phyloP scores from a whole-genome alignment of 805 yeast genomes.

The Pichia cabralensis region DNA sequence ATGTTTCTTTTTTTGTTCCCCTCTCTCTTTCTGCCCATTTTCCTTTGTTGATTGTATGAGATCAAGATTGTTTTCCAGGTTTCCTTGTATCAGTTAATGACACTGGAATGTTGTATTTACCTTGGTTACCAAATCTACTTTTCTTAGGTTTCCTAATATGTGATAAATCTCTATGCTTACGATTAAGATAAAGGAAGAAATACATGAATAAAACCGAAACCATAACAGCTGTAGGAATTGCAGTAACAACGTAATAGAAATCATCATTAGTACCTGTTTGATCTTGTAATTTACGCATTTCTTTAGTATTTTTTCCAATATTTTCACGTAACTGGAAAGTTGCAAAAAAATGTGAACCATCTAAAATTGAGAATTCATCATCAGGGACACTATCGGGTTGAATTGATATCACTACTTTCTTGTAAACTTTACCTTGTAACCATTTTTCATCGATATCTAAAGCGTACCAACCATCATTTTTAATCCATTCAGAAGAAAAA shows the following conservation, averaged over 20 bases:
- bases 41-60: too few relatives aligned
- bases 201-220: slow-evolving; percentile 56
- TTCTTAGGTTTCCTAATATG: slow-evolving; percentile 30
- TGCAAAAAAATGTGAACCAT: slow-evolving; percentile 32
- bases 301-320: slow-evolving; percentile 36
- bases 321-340: slow-evolving; percentile 42
- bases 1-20: neutral
- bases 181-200: slow-evolving; percentile 47
- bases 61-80: slow-evolving; percentile 13
- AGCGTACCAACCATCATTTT: slow-evolving; percentile 54
- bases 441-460: slow-evolving; percentile 53
- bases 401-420: slow-evolving; percentile 52
- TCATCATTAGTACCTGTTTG: slow-evolving; percentile 34
- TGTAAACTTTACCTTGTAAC: slow-evolving; percentile 45
- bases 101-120: slow-evolving; percentile 19
- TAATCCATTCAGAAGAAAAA: slow-evolving; percentile 63
- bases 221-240: slow-evolving; percentile 59
- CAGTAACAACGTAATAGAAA: slow-evolving; percentile 48
- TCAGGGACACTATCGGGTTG: slow-evolving; percentile 63
- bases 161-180: slow-evolving; percentile 44
- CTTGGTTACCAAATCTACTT: slow-evolving; percentile 26
- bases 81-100: slow-evolving; percentile 21
- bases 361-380: slow-evolving; percentile 51
- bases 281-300: slow-evolving; percentile 24
- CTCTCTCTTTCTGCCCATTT: neutral